A percentile compares a stretch with the other conserved stretches of the same genome.
These are phyloP conservation scores for Fraxinus dipetala DNA, from an alignment of 305 asterid species.

Conservation along the genomic window DNA sequence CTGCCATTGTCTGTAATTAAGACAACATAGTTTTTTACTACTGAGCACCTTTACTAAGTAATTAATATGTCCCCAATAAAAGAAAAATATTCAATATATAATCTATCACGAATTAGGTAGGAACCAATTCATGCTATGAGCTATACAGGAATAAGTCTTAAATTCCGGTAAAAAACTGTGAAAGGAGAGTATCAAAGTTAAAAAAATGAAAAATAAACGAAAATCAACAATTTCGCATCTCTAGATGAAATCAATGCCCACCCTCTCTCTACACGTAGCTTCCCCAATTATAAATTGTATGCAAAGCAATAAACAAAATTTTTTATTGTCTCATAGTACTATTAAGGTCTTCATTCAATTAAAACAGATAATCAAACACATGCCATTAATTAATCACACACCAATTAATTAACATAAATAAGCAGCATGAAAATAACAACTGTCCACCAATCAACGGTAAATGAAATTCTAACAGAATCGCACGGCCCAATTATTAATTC, in stretches of 20 bases:
- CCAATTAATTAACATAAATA: background rate
- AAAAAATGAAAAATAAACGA: background rate
- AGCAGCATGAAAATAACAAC: background rate
- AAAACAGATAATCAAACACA: background rate
- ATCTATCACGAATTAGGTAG: background rate
- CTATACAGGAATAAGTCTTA: background rate
- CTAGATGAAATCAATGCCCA: background rate
- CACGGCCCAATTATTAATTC: background rate
- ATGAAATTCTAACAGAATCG: background rate
- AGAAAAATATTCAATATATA: background rate
- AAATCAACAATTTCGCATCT: background rate
- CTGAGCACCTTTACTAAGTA: background rate
- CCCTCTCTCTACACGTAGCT: background rate
- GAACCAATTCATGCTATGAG: slow-evolving; percentile 1
- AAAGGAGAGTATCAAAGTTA: background rate
- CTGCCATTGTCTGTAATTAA: slow-evolving; percentile 52
- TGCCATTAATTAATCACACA: background rate
- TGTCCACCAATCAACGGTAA: background rate
- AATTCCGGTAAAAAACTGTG: background rate
- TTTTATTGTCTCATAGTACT: background rate
- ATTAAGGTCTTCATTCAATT: background rate
- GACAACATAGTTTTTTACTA: background rate
- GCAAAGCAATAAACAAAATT: background rate
- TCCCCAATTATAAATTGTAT: background rate
- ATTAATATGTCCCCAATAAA: background rate